Evolutionary conservation across 805 yeast genomes (phyloP), one percentile per base, ranked within the genome.

Genomic region (Metschnikowia hibisci): DNA sequence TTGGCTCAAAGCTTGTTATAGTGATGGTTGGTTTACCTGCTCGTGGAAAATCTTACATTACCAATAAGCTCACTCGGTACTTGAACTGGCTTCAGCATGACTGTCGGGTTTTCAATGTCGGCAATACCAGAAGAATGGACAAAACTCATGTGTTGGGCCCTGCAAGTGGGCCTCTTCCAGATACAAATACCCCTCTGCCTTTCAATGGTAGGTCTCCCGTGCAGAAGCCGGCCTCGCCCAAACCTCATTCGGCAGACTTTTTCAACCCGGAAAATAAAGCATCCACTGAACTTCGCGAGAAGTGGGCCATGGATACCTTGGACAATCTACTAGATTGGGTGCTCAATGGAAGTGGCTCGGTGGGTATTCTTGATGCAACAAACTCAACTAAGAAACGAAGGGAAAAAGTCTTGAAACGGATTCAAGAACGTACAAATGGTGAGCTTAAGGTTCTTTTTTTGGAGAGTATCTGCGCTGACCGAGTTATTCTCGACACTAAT

Each of bases 1-100:
- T 85, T 4, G 91, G 88, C 1, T 76, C 78, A 10, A 69, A 71
- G 27, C 73, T 91, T 41, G 95, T 91, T 12, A 87, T 91, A 46
- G 95, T 93, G 14, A 91, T 91, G 98, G 96, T 91, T 12, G 99
- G 99, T 0, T 65, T 84, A 27, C 98, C 98, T 0, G 97, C 97
- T 0, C 73, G 97, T 42, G 99, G 99, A 3, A 91, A 91, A 62
- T 85, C 95, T 1, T 93, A 90, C 61, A 81, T 91, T 49, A 88
- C 97, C 41, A 91, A 89, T 63, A 91, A 93, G 60, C 72, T 91
- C 37, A 86, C 95, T 1, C 69, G 98, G 47, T 93, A 87, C 64
- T 70, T 91, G 60, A 91, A 91, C 66, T 91, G 96, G 95, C 77
- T 89, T 31, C 96, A 90, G 64, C 95, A 90, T 55, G 88, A 86